Base-by-base conservation (phyloP, 208 protist species). In the Tritrichomonas musculus region DNA sequence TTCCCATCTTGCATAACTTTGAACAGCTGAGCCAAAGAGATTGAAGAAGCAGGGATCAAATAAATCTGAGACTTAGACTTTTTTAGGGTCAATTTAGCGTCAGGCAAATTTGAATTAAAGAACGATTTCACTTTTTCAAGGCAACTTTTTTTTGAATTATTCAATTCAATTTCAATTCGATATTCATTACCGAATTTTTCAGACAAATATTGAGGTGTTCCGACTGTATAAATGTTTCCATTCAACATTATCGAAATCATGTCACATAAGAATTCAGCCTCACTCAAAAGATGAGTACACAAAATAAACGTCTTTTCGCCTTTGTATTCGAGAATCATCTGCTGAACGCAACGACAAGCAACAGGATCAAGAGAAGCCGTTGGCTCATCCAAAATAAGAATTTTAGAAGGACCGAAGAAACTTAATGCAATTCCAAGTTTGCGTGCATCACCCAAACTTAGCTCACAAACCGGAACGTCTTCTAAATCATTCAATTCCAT, bases 341-440 rank as follows among this genome's bases (percentile, higher is more conserved):
- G 41, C n/a, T 60, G 50, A 20, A 92, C 41, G 33, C n/a, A 27
- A 57, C 77, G n/a, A 57, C 77, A 33, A 9, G 77, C 47, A 44
- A 92, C 77, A 27, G 77, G 77, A 60, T 92, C 77, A 1, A 92
- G 13, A 11, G 50, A 33, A 30, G 77, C 77, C n/a, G 77, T 92
- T 60, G 77, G 77, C 30, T 92, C 77, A 92, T 92, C 77, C 25
- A 92, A 44, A 64, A 92, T 33, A 20, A 92, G n/a, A 39, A 92
- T 92, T 27, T 50, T 20, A 39, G 77, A 20, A 36, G 27, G 11
- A 30, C 77, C 77, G 30, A 92, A 13, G 47, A 92, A 92, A 39
- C 41, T 33, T 22, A 92, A 30, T 49, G 47, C 77, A 27, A 92
- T 60, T n/a, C 5, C 50, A 64, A 60, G 47, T 39, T 92, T 92